phyloP scores from a whole-genome alignment of 78 protist species.

The Anaeramoeba flamelloides region DNA sequence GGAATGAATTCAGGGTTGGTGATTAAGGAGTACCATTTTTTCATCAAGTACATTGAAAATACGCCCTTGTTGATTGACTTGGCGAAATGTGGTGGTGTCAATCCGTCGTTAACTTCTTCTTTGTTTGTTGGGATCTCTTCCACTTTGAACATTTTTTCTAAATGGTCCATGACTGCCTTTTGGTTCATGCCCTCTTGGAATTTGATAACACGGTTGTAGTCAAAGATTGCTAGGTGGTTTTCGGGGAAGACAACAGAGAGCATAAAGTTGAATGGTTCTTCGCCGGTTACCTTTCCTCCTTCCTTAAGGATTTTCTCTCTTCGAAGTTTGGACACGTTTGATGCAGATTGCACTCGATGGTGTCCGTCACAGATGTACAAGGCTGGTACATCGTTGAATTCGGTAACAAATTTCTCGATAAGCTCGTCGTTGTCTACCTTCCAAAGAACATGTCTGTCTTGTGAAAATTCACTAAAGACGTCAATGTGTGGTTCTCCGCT shows the following conservation, averaged over 20 bases:
- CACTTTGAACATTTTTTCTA: not conserved
- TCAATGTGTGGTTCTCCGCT: not conserved
- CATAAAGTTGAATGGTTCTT: not conserved
- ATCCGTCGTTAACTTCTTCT: not conserved
- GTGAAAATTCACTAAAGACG: not conserved
- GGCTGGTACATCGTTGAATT: slow-evolving; percentile 1
- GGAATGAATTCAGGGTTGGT: not conserved
- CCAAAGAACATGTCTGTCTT: slow-evolving; percentile 12
- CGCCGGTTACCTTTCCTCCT: slow-evolving; percentile 5
- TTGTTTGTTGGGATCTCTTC: not conserved
- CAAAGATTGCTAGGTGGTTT: slow-evolving; percentile 12
- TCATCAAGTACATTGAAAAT: slow-evolving; percentile 1
- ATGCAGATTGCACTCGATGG: slow-evolving; percentile 15
- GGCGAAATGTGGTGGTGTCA: not conserved
- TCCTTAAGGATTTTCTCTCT: not conserved
- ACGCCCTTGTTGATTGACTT: not conserved
- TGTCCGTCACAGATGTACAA: slow-evolving; percentile 27
- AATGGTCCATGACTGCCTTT: not conserved
- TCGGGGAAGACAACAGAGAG: slow-evolving; percentile 20
- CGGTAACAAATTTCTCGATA: not conserved
- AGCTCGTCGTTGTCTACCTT: not conserved
- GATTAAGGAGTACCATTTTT: slow-evolving; percentile 1
- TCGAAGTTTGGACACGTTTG: not conserved
- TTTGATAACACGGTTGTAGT: slow-evolving; percentile 26
- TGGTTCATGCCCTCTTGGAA: not conserved